Evolutionary conservation across 345 rosid species (phyloP).

Genomic region (Citrus cavaleriei): DNA sequence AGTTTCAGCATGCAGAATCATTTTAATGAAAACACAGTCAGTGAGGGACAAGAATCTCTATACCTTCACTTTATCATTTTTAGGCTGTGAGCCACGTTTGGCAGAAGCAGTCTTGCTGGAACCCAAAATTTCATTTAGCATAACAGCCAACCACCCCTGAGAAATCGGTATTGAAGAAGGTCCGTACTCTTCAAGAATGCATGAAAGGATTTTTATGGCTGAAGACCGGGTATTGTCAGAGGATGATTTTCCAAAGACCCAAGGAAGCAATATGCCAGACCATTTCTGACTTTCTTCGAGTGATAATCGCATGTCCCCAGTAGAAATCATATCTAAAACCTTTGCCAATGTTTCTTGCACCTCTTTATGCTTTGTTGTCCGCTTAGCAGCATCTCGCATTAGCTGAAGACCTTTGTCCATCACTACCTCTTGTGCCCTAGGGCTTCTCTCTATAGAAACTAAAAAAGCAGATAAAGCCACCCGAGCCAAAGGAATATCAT

Average conservation of each 20-base stretch:
- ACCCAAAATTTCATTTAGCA: slow-evolving; percentile 60
- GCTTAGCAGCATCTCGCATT: slow-evolving; percentile 77
- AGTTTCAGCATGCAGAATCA: slow-evolving; percentile 10
- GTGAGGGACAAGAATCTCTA: slow-evolving; percentile 11
- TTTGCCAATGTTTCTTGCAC: slow-evolving; percentile 88
- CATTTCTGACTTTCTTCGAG: slow-evolving; percentile 93
- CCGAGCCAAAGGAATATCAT: slow-evolving; percentile 75
- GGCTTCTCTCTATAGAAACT: slow-evolving; percentile 80
- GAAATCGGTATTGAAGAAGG: slow-evolving; percentile 77
- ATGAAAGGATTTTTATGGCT: slow-evolving; percentile 71
- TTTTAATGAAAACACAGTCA: not conserved
- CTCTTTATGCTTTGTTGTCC: slow-evolving; percentile 57
- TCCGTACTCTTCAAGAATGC: slow-evolving; percentile 76
- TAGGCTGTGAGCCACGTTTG: slow-evolving; percentile 56
- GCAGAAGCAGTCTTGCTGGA: slow-evolving; percentile 47
- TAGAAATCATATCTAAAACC: slow-evolving; percentile 72
- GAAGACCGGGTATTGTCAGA: slow-evolving; percentile 63
- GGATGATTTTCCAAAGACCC: slow-evolving; percentile 68
- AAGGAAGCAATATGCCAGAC: slow-evolving; percentile 78
- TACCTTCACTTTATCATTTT: slow-evolving; percentile 70
- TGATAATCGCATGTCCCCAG: slow-evolving; percentile 60
- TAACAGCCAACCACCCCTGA: slow-evolving; percentile 89
- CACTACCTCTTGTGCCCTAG: slow-evolving; percentile 53
- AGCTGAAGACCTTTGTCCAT: slow-evolving; percentile 82
- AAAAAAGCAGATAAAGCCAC: slow-evolving; percentile 86